Conservation (phyloP, 2,329 filamentous ascomycete species). For the Pseudocercospora musae region DNA sequence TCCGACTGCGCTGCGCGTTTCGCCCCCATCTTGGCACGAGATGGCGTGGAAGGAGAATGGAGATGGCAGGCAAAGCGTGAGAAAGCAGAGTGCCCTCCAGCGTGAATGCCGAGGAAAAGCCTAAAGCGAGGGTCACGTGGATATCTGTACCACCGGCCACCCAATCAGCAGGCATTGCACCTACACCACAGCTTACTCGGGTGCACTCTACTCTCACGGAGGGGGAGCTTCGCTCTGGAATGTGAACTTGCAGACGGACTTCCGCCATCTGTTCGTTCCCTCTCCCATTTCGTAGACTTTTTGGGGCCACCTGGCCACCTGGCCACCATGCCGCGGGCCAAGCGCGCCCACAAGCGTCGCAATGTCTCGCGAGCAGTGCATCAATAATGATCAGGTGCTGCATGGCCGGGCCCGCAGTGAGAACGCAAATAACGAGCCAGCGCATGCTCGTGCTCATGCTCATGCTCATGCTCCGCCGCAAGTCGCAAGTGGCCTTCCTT, state of each 20-base stretch:
- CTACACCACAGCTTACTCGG: too few species aligned
- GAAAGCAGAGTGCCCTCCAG: background rate
- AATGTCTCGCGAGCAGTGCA: slow-evolving; percentile 6
- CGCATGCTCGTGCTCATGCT: too few species aligned
- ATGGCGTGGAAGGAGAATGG: background rate
- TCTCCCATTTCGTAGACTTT: background rate
- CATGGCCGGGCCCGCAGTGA: background rate
- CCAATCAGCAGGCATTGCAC: background rate
- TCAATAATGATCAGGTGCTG: background rate
- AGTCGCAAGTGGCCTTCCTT: slow-evolving; percentile 12
- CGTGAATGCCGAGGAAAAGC: background rate
- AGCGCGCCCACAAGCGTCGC: slow-evolving; percentile 1
- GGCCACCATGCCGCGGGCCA: background rate
- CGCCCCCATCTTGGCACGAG: background rate
- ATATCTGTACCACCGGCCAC: background rate
- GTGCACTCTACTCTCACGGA: background rate
- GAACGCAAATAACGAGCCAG: slow-evolving; percentile 14
- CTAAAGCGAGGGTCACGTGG: background rate
- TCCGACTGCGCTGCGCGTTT: slow-evolving; percentile 58
- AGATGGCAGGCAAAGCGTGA: slow-evolving; percentile 40
- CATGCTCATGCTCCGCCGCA: too few species aligned
- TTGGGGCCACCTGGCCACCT: too few species aligned
- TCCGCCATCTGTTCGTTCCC: background rate
- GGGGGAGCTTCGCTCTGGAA: slow-evolving; percentile 4
- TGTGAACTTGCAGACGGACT: slow-evolving; percentile 6